These are phyloP conservation scores for Aureoboletus auriporus DNA, from an alignment of 768 basidiomycete species.

Conservation along the genomic window DNA sequence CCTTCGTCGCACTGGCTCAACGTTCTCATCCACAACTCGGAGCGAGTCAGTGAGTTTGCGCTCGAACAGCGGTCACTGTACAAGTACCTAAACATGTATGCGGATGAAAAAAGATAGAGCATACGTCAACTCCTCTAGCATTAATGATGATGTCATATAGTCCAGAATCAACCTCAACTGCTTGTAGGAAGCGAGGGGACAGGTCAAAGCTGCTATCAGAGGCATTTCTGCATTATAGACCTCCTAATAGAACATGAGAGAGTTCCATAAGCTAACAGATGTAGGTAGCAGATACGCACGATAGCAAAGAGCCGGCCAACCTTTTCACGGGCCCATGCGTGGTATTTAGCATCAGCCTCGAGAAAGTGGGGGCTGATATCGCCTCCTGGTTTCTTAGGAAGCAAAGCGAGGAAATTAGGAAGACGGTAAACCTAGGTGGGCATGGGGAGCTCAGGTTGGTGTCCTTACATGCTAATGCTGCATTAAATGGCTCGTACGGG, in stretches of 20 bases:
- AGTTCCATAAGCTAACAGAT: background rate
- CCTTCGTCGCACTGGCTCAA: conserved; percentile 15
- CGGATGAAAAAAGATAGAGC: background rate
- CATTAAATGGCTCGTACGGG: conserved; percentile 9
- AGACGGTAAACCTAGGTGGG: conserved; percentile 17
- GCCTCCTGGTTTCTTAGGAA: conserved; percentile 27
- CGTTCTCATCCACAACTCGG: conserved; percentile 23
- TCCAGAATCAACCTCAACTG: conserved; percentile 21
- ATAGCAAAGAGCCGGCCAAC: conserved; percentile 21
- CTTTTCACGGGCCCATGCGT: conserved; percentile 20
- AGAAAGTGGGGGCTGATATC: conserved; percentile 24
- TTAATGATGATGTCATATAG: conserved; percentile 29
- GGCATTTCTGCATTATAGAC: conserved; percentile 26
- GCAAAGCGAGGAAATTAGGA: conserved; percentile 20
- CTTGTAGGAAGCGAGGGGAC: conserved; percentile 18
- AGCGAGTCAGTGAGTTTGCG: conserved; percentile 7
- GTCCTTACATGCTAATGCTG: background rate
- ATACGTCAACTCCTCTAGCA: conserved; percentile 29
- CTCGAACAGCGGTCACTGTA: conserved; percentile 26
- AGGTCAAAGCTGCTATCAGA: conserved; percentile 22
- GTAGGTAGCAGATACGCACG: conserved; percentile 11
- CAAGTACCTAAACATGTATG: background rate
- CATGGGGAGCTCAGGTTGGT: conserved; percentile 8
- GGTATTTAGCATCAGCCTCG: conserved; percentile 18
- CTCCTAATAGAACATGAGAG: conserved; percentile 13